phyloP scores from a whole-genome alignment of 2,329 filamentous ascomycete species.

The Epichloe uncinata region DNA sequence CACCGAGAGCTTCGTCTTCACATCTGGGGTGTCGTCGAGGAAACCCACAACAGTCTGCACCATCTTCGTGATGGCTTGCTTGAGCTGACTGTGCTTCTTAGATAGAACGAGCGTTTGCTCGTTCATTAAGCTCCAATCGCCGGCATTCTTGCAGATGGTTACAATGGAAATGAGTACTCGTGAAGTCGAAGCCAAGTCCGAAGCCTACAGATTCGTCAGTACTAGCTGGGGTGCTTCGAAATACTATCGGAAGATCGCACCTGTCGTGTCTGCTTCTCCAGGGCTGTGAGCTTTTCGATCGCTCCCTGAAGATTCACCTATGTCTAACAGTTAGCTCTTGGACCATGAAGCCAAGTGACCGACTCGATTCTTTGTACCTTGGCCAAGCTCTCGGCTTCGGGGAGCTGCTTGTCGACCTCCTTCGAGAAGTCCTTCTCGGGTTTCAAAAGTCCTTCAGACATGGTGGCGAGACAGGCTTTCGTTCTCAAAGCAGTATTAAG shows the following conservation, averaged over 20 bases:
- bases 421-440: conserved; percentile 98
- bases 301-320: conserved; percentile 70
- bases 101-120: conserved; percentile 92
- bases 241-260: conserved; percentile 31
- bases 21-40: conserved; percentile 68
- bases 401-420: conserved; percentile 83
- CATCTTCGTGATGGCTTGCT: conserved; percentile 98
- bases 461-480: conserved; percentile 24
- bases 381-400: conserved; percentile 80
- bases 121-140: conserved; percentile 89
- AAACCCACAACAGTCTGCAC: conserved; percentile 93
- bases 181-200: conserved; percentile 90
- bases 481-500: background rate
- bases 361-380: conserved; percentile 39
- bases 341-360: conserved; percentile 21
- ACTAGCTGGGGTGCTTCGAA: conserved; percentile 7
- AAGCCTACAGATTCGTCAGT: conserved; percentile 47
- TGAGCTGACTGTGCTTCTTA: conserved; percentile 99
- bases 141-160: conserved; percentile 83
- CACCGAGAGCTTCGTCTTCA: conserved; percentile 80
- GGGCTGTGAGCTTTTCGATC: conserved; percentile 78
- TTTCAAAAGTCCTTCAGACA: conserved; percentile 77
- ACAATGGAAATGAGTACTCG: conserved; percentile 78
- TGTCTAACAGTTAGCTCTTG: conserved; percentile 6
- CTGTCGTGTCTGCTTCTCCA: conserved; percentile 98